These are phyloP conservation scores for Clonostachys sp. DNA, from an alignment of 2,329 filamentous ascomycete genomes.

Conservation along the genomic window DNA sequence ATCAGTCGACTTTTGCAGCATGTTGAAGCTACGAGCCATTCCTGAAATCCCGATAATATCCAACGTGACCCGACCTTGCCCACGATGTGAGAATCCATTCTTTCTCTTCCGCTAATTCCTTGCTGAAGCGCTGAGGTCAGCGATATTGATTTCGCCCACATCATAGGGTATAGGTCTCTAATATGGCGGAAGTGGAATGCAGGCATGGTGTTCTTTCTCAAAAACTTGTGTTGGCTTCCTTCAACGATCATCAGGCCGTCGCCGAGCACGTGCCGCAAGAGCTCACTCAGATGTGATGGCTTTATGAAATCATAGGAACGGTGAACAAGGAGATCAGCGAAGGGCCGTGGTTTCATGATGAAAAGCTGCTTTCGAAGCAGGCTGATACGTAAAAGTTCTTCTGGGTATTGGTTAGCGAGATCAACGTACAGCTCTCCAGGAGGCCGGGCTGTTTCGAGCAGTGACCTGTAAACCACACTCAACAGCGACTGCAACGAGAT, in stretches of 20 bases:
- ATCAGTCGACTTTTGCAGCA: slow-evolving; percentile 17
- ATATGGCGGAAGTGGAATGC: slow-evolving; percentile 66
- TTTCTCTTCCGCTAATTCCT: slow-evolving; percentile 15
- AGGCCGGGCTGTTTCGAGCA: slow-evolving; percentile 11
- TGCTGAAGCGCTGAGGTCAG: slow-evolving; percentile 33
- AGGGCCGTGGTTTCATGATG: slow-evolving; percentile 12
- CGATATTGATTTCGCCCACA: slow-evolving; percentile 53
- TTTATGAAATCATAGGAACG: slow-evolving; percentile 50
- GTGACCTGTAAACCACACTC: slow-evolving; percentile 8
- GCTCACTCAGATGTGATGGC: slow-evolving; percentile 35
- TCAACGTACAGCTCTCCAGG: slow-evolving; percentile 15
- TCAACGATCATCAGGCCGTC: slow-evolving; percentile 60
- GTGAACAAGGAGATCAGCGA: slow-evolving; percentile 17
- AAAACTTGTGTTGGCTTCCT: slow-evolving; percentile 66
- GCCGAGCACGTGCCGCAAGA: slow-evolving; percentile 49
- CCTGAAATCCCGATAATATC: slow-evolving; percentile 58
- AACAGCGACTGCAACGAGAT: slow-evolving; percentile 1
- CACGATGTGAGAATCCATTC: slow-evolving; percentile 29
- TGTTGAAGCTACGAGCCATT: slow-evolving; percentile 48
- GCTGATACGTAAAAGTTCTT: slow-evolving; percentile 12
- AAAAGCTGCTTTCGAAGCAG: slow-evolving; percentile 8
- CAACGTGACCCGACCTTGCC: slow-evolving; percentile 47
- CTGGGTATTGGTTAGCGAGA: slow-evolving; percentile 12
- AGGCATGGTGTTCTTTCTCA: slow-evolving; percentile 63
- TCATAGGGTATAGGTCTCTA: slow-evolving; percentile 65